Percentiles rank a stretch among this genome's conserved stretches.
phyloP scores from a whole-genome alignment of 2,329 filamentous ascomycete species.

The Paecilomyces formosus region DNA sequence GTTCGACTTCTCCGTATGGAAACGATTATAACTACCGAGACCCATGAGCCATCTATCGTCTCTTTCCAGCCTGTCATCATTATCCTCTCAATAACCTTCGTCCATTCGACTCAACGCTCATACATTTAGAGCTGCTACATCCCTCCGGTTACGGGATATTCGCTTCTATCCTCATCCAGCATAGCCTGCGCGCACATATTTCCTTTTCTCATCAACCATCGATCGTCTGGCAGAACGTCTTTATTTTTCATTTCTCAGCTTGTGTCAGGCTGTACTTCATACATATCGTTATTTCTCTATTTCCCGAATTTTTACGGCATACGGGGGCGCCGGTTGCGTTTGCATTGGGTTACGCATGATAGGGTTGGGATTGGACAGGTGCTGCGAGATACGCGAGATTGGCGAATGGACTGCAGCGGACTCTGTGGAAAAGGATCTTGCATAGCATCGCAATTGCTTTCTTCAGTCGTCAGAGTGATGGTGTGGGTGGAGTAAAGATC shows the following conservation, averaged over 20 bases:
- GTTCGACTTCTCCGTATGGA: neutral
- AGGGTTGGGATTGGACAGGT: neutral
- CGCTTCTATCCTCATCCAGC: neutral
- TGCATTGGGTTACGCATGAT: neutral
- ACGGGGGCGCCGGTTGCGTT: neutral
- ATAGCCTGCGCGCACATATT: neutral
- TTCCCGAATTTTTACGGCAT: neutral
- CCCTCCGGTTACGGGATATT: neutral
- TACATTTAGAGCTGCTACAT: neutral
- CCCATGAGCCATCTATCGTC: neutral
- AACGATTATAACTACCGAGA: neutral
- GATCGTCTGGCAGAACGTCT: neutral
- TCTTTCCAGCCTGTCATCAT: neutral
- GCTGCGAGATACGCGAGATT: neutral
- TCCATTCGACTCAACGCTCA: neutral
- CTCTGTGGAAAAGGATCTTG: neutral
- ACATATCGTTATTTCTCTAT: neutral
- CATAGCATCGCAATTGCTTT: neutral
- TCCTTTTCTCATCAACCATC: neutral
- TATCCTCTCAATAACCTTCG: neutral
- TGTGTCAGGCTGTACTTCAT: neutral
- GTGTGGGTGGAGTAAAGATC: conserved; percentile 11
- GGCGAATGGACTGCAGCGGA: neutral
- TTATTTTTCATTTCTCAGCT: neutral
- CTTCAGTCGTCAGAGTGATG: neutral